phyloP scores from a whole-genome alignment of 352 stramenopile genomes.

The Globisporangium abappressorium region DNA sequence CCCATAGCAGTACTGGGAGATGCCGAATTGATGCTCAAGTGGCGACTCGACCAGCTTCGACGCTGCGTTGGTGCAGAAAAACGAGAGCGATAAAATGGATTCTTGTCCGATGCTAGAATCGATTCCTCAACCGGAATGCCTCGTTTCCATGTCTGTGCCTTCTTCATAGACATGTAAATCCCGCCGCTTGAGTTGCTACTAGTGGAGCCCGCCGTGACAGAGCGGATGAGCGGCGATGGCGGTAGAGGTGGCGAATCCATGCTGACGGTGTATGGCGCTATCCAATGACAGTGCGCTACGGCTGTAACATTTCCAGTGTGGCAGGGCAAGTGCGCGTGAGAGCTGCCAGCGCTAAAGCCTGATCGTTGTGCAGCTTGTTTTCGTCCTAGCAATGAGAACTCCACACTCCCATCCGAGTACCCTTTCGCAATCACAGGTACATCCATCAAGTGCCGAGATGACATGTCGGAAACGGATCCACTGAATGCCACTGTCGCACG shows the following conservation, averaged over 20 bases:
- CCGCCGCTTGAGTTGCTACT: conserved; percentile 4
- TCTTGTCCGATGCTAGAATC: conserved; percentile 50
- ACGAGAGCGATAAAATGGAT: conserved; percentile 58
- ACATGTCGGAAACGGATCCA: background rate
- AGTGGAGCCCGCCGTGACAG: background rate
- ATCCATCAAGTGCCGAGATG: conserved; percentile 46
- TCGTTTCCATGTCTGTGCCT: conserved; percentile 21
- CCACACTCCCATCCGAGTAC: conserved; percentile 45
- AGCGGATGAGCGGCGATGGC: background rate
- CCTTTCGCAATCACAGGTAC: conserved; percentile 53
- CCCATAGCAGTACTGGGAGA: background rate
- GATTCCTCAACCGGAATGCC: conserved; percentile 28
- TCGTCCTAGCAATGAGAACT: conserved; percentile 32
- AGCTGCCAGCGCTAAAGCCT: conserved; percentile 7
- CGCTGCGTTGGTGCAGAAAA: conserved; percentile 33
- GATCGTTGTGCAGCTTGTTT: conserved; percentile 12
- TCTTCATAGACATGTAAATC: conserved; percentile 20
- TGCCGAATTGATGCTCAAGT: conserved; percentile 25
- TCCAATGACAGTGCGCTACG: conserved; percentile 48
- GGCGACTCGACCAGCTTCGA: conserved; percentile 30
- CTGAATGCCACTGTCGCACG: conserved; percentile 5
- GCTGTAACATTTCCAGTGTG: conserved; percentile 44
- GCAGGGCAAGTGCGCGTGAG: conserved; percentile 21
- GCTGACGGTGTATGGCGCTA: background rate
- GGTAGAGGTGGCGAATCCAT: conserved; percentile 4